Evolutionary conservation across 139 green algal genomes (phyloP).

Genomic region (Astrephomene gubernaculifera): DNA sequence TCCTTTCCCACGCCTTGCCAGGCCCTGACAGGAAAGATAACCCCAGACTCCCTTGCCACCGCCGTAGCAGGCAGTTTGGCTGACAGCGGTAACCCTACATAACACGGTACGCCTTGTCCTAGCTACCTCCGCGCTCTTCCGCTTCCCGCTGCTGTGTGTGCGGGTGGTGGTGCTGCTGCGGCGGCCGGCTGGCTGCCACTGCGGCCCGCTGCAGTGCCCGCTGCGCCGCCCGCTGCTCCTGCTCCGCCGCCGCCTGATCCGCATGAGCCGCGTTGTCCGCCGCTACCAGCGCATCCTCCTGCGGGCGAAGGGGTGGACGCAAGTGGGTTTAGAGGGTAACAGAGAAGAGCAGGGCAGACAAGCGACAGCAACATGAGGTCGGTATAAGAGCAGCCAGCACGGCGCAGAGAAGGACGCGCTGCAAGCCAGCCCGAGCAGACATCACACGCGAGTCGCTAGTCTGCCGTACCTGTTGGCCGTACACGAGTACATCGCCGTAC

Average conservation of each 20-base stretch:
- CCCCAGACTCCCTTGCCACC: too few species aligned
- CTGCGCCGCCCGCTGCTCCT: not conserved
- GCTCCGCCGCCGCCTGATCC: not conserved
- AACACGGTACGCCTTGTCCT: too few species aligned
- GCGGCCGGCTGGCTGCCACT: too few species aligned
- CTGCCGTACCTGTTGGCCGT: not conserved
- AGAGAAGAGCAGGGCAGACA: not conserved
- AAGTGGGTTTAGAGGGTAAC: not conserved
- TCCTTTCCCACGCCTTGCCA: too few species aligned
- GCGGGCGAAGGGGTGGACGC: not conserved
- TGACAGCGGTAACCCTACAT: too few species aligned
- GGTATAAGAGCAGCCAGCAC: too few species aligned
- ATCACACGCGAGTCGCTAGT: too few species aligned
- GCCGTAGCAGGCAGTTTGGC: too few species aligned
- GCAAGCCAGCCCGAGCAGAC: too few species aligned
- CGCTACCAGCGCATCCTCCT: not conserved
- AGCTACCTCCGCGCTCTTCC: not conserved
- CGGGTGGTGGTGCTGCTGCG: not conserved
- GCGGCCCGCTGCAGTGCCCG: not conserved
- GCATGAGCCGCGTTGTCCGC: not conserved
- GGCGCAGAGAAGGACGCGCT: too few species aligned
- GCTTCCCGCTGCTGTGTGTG: not conserved
- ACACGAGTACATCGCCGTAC: not conserved
- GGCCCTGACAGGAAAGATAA: too few species aligned
- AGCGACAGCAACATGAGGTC: too few species aligned